These are phyloP conservation scores for Alternaria viburni DNA, from an alignment of 2,329 filamentous ascomycete species.

Conservation along the genomic window DNA sequence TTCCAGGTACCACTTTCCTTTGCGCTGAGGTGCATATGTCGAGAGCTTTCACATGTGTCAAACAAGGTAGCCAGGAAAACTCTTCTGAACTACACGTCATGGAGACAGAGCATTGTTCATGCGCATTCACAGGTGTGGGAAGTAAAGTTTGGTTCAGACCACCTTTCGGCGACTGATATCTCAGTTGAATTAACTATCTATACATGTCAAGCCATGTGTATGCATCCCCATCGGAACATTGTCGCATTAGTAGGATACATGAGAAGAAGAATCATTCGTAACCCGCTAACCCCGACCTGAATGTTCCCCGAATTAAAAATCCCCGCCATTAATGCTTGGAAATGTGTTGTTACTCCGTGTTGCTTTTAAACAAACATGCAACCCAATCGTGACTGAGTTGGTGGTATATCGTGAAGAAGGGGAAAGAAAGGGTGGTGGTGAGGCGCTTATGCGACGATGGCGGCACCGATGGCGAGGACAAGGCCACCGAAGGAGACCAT, in stretches of 20 bases:
- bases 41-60: neutral
- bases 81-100: neutral
- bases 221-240: neutral
- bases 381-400: constrained; percentile 6
- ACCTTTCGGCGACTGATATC: neutral
- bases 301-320: constrained; percentile 5
- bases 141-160: neutral
- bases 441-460: constrained; percentile 36
- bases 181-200: constrained; percentile 3
- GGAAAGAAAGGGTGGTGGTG: neutral
- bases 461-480: constrained; percentile 34
- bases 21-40: neutral
- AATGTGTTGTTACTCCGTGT: constrained; percentile 9
- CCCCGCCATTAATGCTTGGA: constrained; percentile 10
- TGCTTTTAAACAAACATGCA: constrained; percentile 6
- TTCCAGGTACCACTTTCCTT: neutral
- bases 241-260: constrained; percentile 7
- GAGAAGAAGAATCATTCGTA: neutral
- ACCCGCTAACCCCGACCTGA: neutral
- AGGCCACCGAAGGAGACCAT: constrained; percentile 39
- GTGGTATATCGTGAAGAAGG: constrained; percentile 8
- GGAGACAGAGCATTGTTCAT: neutral
- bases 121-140: neutral
- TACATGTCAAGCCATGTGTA: neutral
- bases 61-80: neutral